Evolutionary conservation across 306 rosid genomes (phyloP), one percentile per base, ranked within the genome.

Genomic region (Nissolia schottii): DNA sequence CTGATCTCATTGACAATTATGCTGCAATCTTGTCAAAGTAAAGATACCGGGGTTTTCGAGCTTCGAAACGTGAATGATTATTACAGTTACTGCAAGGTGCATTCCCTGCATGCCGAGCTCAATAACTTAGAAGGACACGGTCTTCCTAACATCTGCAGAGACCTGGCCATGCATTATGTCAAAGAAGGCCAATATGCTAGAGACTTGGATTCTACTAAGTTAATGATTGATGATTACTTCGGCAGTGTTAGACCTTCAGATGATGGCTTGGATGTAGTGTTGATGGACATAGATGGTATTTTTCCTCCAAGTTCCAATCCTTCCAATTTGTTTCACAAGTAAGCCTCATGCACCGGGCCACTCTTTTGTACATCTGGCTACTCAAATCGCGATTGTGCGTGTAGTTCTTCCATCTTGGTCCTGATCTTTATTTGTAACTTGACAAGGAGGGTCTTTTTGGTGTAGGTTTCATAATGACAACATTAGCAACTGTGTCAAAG

Each of bases 1-100:
- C 56, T 90, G 79, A 34, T 88, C 77, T 81, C 93, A 18, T 78
- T 92, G 78, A 55, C 80, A 5, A 80, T 89, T 70, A 88, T 90
- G 96, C 82, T 92, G 88, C 89, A 88, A 68, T 85, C 93, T 63
- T 92, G 98, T 80, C 78, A 90, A 87, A 90, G 70, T 77, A 77
- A 77, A 81, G 79, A 67, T 34, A 51, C 59, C 1, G 96, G 98
- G 61, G 61, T 73, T 59, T 6, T 85, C 40, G 87, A 90, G 83
- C 71, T 68, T 77, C 77, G 5, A 71, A 78, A 73, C 49, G 27
- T 22, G 12, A 64, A 71, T 62, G 67, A 76, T 38, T 85, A 77
- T 75, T 79, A 82, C 80, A 75, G 86, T 75, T 58, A 64, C 78
- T 92, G 96, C 86, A 84, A 78, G 73, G 57, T 79, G 66, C 32